Evolutionary conservation across 805 yeast genomes (phyloP), one percentile per base, ranked within the genome.

Genomic region (Sugiyamaella smithiae): DNA sequence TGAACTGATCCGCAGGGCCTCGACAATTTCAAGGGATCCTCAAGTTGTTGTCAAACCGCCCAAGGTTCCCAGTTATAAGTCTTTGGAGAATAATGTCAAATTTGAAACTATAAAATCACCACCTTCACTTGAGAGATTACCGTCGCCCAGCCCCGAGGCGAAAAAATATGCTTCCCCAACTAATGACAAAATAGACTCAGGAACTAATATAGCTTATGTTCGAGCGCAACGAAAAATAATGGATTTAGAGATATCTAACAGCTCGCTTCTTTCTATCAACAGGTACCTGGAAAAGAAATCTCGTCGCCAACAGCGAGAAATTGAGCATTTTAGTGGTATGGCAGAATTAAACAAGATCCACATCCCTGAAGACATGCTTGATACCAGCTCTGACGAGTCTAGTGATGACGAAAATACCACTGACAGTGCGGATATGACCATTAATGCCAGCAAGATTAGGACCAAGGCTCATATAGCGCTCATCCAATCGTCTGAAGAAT

Each of bases 241-340:
- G 46, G 67, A 63, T 40, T 46, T 63, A 25, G 65, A 63, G 38
- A 59, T 63, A n/a, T 54, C 66, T 14, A 63, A 63, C 50, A 42
- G 56, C 17, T 61, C 65, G 14, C 48, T 63, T 29, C 38, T 59
- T 32, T 51, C 59, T 2, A 50, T 62, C 22, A 63, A 63, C 48
- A 53, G 55, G 25, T 57, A 56, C 28, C 52, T 63, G 28, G 67
- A 63, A 41, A 51, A 52, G 12, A 48, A 50, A 26, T 37, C 61
- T 23, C 56, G 61, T 2, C 47, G 50, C 9, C 63, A 59, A 44
- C 29, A 38, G n/a, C 52, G 53, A 14, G 61, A 58, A 9, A 45
- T 62, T 6, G 52, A 52, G 8, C 43, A 37, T 11, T 50, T 60
- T 5, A 35, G 22, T 4, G 9, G 6, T 11, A 12, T 12, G 38